phyloP scores from a whole-genome alignment of 768 basidiomycete genomes.

The Boletus rufocinnamomeus region DNA sequence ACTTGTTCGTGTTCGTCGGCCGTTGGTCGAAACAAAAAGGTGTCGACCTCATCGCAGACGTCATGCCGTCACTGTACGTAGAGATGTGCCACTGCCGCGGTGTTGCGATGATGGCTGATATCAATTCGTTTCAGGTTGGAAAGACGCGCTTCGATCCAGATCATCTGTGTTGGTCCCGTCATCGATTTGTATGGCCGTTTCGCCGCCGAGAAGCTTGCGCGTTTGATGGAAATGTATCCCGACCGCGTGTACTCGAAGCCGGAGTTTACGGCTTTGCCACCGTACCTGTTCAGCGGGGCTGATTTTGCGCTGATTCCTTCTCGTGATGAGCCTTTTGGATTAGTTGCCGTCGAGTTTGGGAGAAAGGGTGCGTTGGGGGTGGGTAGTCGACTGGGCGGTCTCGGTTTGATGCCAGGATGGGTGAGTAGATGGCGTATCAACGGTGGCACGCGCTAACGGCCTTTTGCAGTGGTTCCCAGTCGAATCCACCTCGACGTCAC shows the following conservation, averaged over 20 bases:
- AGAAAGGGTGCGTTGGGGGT: constrained; percentile 96
- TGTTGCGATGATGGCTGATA: background rate
- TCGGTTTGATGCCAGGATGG: constrained; percentile 98
- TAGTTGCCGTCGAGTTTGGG: constrained; percentile 96
- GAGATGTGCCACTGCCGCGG: no score
- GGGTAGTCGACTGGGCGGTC: constrained; percentile 89
- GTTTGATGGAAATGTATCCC: constrained; percentile 94
- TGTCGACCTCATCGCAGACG: constrained; percentile 95
- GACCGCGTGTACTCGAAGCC: constrained; percentile 95
- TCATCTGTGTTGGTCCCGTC: constrained; percentile 90
- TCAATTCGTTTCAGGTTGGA: constrained; percentile 55
- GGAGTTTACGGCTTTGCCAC: constrained; percentile 92
- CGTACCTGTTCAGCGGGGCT: constrained; percentile 91
- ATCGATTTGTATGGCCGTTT: constrained; percentile 95
- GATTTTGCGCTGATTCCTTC: constrained; percentile 96
- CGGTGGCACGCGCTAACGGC: background rate
- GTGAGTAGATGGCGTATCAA: constrained; percentile 45
- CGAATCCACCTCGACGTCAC: constrained; percentile 87
- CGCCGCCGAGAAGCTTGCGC: constrained; percentile 89
- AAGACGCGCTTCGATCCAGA: constrained; percentile 81
- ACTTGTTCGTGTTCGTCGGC: constrained; percentile 94
- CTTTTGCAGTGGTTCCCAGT: constrained; percentile 88
- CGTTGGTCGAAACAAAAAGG: constrained; percentile 99
- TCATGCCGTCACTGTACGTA: constrained; percentile 85
- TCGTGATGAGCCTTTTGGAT: constrained; percentile 93